A percentile compares a stretch with the other conserved stretches of the same genome.
Evolutionary conservation across 768 basidiomycete species (phyloP).

Genomic region (Dendrothele bispora): DNA sequence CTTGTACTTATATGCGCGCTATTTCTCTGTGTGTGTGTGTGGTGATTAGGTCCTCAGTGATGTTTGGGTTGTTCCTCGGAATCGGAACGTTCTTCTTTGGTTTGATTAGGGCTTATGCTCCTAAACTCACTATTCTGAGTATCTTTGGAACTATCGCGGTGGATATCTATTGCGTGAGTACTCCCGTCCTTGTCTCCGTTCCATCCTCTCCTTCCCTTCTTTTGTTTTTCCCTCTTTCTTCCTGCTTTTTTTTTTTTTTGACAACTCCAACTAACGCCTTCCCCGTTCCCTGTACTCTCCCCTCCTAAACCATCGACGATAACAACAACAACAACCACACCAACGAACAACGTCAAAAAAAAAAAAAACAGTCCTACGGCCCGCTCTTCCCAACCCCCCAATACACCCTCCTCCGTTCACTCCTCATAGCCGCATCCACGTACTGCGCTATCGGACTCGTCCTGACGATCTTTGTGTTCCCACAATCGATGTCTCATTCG

Average conservation of each 20-base stretch:
- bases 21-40: background rate
- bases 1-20: background rate
- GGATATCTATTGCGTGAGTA: too few species aligned
- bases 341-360: too few species aligned
- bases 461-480: slow-evolving; percentile 48
- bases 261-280: background rate
- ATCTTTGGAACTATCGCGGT: slow-evolving; percentile 50
- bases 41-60: slow-evolving; percentile 34
- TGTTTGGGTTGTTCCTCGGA: slow-evolving; percentile 51
- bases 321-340: too few species aligned
- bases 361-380: slow-evolving; percentile 41
- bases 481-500: slow-evolving; percentile 47
- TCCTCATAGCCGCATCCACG: slow-evolving; percentile 43
- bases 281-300: too few species aligned
- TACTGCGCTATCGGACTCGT: slow-evolving; percentile 52
- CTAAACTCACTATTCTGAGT: slow-evolving; percentile 42
- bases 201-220: too few species aligned
- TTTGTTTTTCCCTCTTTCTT: background rate
- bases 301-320: too few species aligned
- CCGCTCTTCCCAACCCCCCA: slow-evolving; percentile 48
- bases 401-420: slow-evolving; percentile 41
- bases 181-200: too few species aligned
- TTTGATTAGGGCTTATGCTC: slow-evolving; percentile 44
- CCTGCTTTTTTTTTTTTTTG: background rate
- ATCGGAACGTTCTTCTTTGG: slow-evolving; percentile 45